Percentiles rank a stretch among this genome's conserved stretches.
phyloP scores from a whole-genome alignment of 1,284 basidiomycete species.

The Cystobasidium pallidum region DNA sequence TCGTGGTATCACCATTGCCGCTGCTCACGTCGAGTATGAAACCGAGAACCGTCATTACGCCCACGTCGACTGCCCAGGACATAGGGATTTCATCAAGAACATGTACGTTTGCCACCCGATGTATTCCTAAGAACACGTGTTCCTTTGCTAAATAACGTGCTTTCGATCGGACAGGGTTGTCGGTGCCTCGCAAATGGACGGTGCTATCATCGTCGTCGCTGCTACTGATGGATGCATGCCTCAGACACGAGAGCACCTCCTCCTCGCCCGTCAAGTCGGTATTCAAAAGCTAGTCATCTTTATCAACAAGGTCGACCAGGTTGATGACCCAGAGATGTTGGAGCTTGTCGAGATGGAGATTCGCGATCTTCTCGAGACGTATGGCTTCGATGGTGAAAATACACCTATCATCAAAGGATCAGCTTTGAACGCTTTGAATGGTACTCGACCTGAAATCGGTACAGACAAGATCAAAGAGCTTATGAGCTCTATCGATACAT shows the following conservation, averaged over 20 bases:
- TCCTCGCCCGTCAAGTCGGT: slow-evolving; percentile 96
- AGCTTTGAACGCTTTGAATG: slow-evolving; percentile 91
- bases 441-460: slow-evolving; percentile 74
- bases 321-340: slow-evolving; percentile 96
- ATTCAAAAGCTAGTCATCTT: slow-evolving; percentile 98
- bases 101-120: slow-evolving; percentile 27
- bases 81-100: slow-evolving; percentile 68
- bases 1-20: slow-evolving; percentile 94
- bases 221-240: slow-evolving; percentile 99
- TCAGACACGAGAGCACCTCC: slow-evolving; percentile 96
- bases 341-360: slow-evolving; percentile 99
- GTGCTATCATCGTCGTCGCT: slow-evolving; percentile 73
- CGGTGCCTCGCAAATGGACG: slow-evolving; percentile 98
- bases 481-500: slow-evolving; percentile 84
- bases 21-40: slow-evolving; percentile 95
- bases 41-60: slow-evolving; percentile 90
- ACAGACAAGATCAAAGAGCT: slow-evolving; percentile 80
- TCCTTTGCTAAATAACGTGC: slow-evolving; percentile 58
- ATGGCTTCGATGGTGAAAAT: slow-evolving; percentile 92
- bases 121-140: neutral
- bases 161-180: slow-evolving; percentile 87
- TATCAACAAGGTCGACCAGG: slow-evolving; percentile 99
- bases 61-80: slow-evolving; percentile 98
- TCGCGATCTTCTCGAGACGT: slow-evolving; percentile 86
- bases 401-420: slow-evolving; percentile 98